Percentiles rank a stretch among this genome's conserved stretches.
Evolutionary conservation across 805 yeast species (phyloP).

Genomic region (Naumovozyma castellii): DNA sequence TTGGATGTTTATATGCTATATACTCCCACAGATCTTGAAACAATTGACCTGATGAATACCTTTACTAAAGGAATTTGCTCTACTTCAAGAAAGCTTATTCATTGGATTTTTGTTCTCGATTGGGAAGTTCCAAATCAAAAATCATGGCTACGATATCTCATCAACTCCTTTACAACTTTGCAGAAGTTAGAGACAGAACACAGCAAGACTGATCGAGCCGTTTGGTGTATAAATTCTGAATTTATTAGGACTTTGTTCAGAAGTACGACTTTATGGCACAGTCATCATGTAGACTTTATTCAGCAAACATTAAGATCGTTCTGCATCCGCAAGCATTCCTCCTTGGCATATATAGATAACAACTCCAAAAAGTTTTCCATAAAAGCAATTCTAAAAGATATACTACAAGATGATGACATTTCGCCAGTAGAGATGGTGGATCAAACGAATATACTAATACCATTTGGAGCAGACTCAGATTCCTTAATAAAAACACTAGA

Average conservation of each 20-base stretch:
- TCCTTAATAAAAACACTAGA: constrained; percentile 37
- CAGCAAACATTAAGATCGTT: constrained; percentile 20
- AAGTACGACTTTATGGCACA: constrained; percentile 14
- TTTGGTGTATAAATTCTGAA: constrained; percentile 13
- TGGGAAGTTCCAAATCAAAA: neutral
- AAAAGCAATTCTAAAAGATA: constrained; percentile 1
- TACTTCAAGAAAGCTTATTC: neutral
- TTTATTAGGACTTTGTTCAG: constrained; percentile 13
- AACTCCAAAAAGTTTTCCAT: neutral
- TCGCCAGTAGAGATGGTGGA: constrained; percentile 9
- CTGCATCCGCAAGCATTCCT: constrained; percentile 9
- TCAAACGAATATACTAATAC: constrained; percentile 31
- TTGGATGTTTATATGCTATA: neutral
- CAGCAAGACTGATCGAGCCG: neutral
- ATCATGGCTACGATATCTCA: neutral
- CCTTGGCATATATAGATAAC: constrained; percentile 9
- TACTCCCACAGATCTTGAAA: neutral
- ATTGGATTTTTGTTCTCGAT: neutral
- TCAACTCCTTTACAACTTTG: neutral
- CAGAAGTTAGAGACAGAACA: neutral
- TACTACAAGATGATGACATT: constrained; percentile 2
- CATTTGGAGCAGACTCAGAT: constrained; percentile 44
- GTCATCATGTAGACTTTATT: constrained; percentile 17
- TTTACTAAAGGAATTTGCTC: neutral
- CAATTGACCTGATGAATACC: neutral